Evolutionary conservation across 2,329 filamentous ascomycete genomes (phyloP).

Genomic region (Raffaelea arxii): DNA sequence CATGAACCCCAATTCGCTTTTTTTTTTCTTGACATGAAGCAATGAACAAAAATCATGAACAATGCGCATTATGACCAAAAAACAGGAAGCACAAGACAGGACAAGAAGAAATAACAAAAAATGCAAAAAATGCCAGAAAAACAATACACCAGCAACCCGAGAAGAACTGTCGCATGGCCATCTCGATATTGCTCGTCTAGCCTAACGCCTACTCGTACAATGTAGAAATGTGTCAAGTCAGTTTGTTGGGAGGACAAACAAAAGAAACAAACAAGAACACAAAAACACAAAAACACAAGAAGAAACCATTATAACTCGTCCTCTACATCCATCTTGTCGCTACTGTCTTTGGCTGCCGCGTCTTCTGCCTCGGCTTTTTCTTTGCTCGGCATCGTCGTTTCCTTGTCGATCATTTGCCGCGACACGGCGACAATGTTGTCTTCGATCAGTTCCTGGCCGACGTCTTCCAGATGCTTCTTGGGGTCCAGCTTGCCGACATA

Average conservation of each 20-base stretch:
- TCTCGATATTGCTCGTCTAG: not conserved
- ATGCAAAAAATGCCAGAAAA: too few species aligned
- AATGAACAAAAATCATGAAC: too few species aligned
- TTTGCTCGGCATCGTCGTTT: slow-evolving; percentile 80
- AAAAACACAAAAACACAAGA: not conserved
- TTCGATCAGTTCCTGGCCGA: slow-evolving; percentile 93
- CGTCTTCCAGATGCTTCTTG: slow-evolving; percentile 97
- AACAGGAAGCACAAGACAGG: too few species aligned
- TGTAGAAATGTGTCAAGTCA: not conserved
- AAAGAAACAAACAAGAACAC: not conserved
- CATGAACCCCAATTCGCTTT: too few species aligned
- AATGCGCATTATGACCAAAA: too few species aligned
- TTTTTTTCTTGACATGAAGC: too few species aligned
- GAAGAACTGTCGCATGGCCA: not conserved
- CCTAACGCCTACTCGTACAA: slow-evolving; percentile 19
- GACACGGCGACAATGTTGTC: slow-evolving; percentile 99
- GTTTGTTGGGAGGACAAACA: not conserved
- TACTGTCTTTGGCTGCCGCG: slow-evolving; percentile 44
- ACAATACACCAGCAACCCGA: too few species aligned
- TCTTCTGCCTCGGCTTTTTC: slow-evolving; percentile 29
- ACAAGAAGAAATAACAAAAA: too few species aligned
- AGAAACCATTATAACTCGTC: slow-evolving; percentile 30
- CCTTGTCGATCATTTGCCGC: slow-evolving; percentile 98
- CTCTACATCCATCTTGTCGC: slow-evolving; percentile 61
- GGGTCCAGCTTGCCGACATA: slow-evolving; percentile 98